These are phyloP conservation scores for Ophiostoma perfectum DNA, from an alignment of 2,329 filamentous ascomycete genomes.

Conservation along the genomic window DNA sequence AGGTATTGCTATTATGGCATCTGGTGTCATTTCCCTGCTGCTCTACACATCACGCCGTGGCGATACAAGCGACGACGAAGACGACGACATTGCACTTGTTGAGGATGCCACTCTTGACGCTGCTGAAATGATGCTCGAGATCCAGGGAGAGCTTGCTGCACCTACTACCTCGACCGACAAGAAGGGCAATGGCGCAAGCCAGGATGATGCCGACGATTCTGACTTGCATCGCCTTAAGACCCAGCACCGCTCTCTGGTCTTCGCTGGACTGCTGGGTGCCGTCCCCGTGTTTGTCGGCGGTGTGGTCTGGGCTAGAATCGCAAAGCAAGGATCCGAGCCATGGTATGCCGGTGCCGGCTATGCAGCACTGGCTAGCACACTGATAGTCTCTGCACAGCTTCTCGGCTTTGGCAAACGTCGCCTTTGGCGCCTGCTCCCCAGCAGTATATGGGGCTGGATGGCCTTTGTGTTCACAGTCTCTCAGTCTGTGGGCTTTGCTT, in stretches of 20 bases:
- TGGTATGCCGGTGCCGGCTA: slow-evolving; percentile 39
- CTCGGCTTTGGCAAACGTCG: slow-evolving; percentile 38
- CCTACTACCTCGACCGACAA: background rate
- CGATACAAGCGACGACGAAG: slow-evolving; percentile 40
- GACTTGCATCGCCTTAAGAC: slow-evolving; percentile 47
- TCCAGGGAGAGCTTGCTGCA: slow-evolving; percentile 33
- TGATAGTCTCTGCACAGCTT: slow-evolving; percentile 39
- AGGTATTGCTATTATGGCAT: slow-evolving; percentile 66
- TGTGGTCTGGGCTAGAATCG: slow-evolving; percentile 5
- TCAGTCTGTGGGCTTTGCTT: slow-evolving; percentile 89
- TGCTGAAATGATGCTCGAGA: slow-evolving; percentile 53
- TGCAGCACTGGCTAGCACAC: slow-evolving; percentile 43
- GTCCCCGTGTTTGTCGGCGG: slow-evolving; percentile 26
- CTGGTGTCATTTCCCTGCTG: slow-evolving; percentile 62
- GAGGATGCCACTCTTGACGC: slow-evolving; percentile 55
- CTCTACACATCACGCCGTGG: slow-evolving; percentile 63
- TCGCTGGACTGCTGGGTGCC: slow-evolving; percentile 35
- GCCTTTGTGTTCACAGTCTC: slow-evolving; percentile 74
- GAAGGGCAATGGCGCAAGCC: background rate
- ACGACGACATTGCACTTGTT: slow-evolving; percentile 32
- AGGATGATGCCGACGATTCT: slow-evolving; percentile 46
- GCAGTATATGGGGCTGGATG: slow-evolving; percentile 83
- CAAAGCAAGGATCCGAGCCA: slow-evolving; percentile 25
- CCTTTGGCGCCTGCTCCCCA: slow-evolving; percentile 56
- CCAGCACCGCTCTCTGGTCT: slow-evolving; percentile 38